Conservation (phyloP, 306 rosid species). For the Quercus agrifolia region DNA sequence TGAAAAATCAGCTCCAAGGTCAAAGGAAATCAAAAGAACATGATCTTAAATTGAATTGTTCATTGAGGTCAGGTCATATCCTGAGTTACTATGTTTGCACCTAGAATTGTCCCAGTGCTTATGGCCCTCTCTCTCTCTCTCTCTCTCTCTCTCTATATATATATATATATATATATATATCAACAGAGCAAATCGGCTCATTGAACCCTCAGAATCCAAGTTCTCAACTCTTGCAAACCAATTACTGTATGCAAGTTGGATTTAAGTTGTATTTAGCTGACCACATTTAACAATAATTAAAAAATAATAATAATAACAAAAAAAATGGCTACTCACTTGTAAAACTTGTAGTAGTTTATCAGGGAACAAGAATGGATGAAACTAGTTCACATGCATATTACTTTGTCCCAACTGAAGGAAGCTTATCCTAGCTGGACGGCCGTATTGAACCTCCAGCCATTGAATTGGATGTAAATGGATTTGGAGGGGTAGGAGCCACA, state of each 20-base stretch:
- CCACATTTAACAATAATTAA: not conserved
- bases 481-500: slow-evolving; percentile 30
- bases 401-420: slow-evolving; percentile 56
- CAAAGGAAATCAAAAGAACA: no score
- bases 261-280: not conserved
- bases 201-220: slow-evolving; percentile 5
- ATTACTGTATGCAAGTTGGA: not conserved
- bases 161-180: no score
- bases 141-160: no score
- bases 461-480: slow-evolving; percentile 46
- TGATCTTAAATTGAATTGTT: no score
- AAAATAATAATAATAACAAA: not conserved
- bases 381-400: slow-evolving; percentile 22
- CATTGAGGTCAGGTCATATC: no score
- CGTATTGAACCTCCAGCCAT: slow-evolving; percentile 47
- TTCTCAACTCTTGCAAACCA: not conserved
- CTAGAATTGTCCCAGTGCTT: no score
- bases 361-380: slow-evolving; percentile 22
- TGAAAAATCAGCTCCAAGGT: no score
- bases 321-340: slow-evolving; percentile 33
- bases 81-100: no score
- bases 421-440: slow-evolving; percentile 57
- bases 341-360: slow-evolving; percentile 19
- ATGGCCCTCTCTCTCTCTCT: no score
- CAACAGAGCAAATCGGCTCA: not conserved